Base-by-base conservation (phyloP, 352 stramenopile species). In the Globisporangium cylindrosporum region DNA sequence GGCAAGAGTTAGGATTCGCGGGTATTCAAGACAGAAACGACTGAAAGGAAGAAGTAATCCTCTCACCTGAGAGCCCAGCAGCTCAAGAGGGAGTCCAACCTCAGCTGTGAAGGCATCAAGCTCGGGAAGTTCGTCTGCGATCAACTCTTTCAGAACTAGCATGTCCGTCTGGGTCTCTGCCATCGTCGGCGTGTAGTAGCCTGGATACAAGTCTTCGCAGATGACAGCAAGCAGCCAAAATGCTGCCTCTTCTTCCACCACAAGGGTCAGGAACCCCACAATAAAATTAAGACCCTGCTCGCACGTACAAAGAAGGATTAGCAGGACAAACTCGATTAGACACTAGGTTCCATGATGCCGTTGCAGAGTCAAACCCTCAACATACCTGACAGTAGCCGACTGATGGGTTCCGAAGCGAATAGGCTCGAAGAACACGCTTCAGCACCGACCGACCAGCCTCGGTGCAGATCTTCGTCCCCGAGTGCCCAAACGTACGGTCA, bases 121-220 rank as follows among this genome's bases (percentile, higher is more conserved):
- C 9, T 71, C 54, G 22, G 88, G 88, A 18, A 97, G 70, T 41
- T 96, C 85, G 54, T 93, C 82, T 10, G 84, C 79, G 29, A 97
- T 93, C 41, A 97, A 76, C 36, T 91, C 73, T 59, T 95, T 93
- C 4, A 97, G 70, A 32, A 97, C 90, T n/a, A 88, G 72, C 86
- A 96, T 94, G 64, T 97, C 91, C 4, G 87, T 89, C 66, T 97
- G 88, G 18, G 91, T 95, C 29, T 92, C 91, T n/a, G 81, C 75
- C 91, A 97, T 97, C 8, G 83, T 76, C 49, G 88, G 87, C 2
- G 88, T 95, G 71, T 97, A 97, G 66, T 97, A 97, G 1, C 89
- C 89, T 1, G 89, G 90, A 46, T 91, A 91, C 24, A 97, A 67
- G 67, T 97, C 91, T 75, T 98, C 91, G 24, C 91, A 95, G 34